Percentiles rank a stretch among this genome's conserved stretches.
Evolutionary conservation across 305 asterid genomes (phyloP).

Genomic region (Rubia tinctorum): DNA sequence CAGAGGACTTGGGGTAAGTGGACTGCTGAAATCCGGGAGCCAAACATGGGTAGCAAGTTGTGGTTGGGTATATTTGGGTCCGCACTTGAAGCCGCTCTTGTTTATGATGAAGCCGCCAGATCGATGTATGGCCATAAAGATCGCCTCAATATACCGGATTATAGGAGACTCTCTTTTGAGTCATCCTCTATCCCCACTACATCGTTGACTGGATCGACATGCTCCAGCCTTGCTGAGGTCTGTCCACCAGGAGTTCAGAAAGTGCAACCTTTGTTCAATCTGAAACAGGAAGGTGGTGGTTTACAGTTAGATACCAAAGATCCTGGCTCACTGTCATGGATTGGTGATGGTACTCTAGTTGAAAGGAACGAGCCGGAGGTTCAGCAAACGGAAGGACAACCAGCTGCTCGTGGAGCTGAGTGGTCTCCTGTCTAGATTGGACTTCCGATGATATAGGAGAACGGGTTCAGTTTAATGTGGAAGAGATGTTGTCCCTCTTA

Average conservation of each 20-base stretch:
- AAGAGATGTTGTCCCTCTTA: not conserved
- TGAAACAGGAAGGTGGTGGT: not conserved
- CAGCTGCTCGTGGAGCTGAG: too few relatives aligned
- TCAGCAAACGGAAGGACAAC: not conserved
- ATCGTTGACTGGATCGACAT: not conserved
- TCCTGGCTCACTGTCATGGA: not conserved
- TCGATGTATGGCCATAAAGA: not conserved
- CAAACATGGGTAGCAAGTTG: slow-evolving; percentile 63
- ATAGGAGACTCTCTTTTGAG: too few relatives aligned
- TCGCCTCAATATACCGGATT: not conserved
- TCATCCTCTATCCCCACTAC: not conserved
- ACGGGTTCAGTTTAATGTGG: too few relatives aligned
- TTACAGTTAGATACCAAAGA: not conserved
- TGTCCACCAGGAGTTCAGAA: not conserved
- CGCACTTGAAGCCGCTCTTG: too few relatives aligned
- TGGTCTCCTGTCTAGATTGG: not conserved
- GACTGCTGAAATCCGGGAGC: slow-evolving; percentile 93
- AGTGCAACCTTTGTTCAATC: not conserved
- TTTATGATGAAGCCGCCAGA: not conserved
- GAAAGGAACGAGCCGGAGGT: not conserved
- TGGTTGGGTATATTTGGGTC: too few relatives aligned
- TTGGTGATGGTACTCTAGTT: not conserved
- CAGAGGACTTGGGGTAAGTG: slow-evolving; percentile 98
- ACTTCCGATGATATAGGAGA: not conserved
- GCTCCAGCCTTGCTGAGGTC: not conserved